phyloP scores from a whole-genome alignment of 2,329 filamentous ascomycete species.

The Coniochaeta hoffmannii region DNA sequence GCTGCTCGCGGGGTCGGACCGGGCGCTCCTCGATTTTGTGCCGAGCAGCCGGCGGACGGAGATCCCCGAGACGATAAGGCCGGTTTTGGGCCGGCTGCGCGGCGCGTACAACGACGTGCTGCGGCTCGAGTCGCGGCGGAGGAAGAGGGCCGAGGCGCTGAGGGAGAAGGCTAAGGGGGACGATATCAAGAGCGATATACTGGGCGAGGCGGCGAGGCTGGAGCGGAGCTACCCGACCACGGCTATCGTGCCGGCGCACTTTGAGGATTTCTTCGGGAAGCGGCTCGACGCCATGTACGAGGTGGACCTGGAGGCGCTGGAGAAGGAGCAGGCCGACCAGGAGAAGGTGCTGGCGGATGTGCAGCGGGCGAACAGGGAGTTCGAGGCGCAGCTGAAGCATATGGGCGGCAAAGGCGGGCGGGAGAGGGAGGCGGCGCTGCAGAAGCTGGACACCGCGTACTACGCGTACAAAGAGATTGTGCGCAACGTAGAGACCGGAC shows the following conservation, averaged over 20 bases:
- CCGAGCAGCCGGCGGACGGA: slow-evolving; percentile 74
- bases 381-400: slow-evolving; percentile 62
- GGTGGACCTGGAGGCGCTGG: slow-evolving; percentile 62
- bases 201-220: slow-evolving; percentile 74
- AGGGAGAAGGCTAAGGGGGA: slow-evolving; percentile 75
- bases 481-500: slow-evolving; percentile 79
- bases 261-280: slow-evolving; percentile 83
- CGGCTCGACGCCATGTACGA: slow-evolving; percentile 73
- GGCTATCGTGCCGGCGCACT: slow-evolving; percentile 78
- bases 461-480: slow-evolving; percentile 96
- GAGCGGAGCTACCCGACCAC: slow-evolving; percentile 84
- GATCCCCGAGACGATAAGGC: slow-evolving; percentile 74
- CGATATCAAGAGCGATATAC: slow-evolving; percentile 79
- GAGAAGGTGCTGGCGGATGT: slow-evolving; percentile 62
- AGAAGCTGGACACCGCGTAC: slow-evolving; percentile 84
- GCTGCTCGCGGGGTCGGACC: slow-evolving; percentile 71
- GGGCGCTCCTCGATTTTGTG: slow-evolving; percentile 79
- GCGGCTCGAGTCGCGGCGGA: slow-evolving; percentile 72
- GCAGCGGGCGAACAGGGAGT: slow-evolving; percentile 68
- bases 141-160: slow-evolving; percentile 71
- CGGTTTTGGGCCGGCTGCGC: slow-evolving; percentile 69
- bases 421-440: slow-evolving; percentile 79
- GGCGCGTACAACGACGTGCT: slow-evolving; percentile 78
- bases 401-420: slow-evolving; percentile 53
- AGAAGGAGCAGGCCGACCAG: slow-evolving; percentile 70